These are phyloP conservation scores for Tolypocladium paradoxum DNA, from an alignment of 2,329 filamentous ascomycete species.

Conservation along the genomic window DNA sequence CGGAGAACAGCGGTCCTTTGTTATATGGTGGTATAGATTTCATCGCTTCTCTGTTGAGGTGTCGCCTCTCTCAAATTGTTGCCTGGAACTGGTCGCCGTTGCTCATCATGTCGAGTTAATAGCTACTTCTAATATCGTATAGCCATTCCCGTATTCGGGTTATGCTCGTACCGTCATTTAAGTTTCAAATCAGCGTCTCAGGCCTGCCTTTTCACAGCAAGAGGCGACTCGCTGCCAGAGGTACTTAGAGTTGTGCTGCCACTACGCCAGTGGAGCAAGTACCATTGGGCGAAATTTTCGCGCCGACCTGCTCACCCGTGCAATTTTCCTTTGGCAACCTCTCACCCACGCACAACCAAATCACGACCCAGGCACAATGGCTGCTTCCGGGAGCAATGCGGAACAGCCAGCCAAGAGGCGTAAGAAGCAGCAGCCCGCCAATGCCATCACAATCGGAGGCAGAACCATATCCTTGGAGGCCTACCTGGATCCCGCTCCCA, in stretches of 20 bases:
- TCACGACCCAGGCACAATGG: not conserved
- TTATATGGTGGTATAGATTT: no score
- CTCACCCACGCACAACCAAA: not conserved
- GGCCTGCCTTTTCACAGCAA: not conserved
- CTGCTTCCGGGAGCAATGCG: not conserved
- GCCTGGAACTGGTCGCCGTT: not conserved
- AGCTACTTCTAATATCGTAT: not conserved
- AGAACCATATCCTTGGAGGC: constrained; percentile 39
- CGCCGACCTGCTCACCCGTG: not conserved
- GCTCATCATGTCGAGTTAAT: not conserved
- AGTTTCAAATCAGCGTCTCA: not conserved
- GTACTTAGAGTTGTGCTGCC: not conserved
- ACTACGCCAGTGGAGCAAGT: not conserved
- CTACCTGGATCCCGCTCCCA: constrained; percentile 30
- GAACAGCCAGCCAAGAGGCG: constrained; percentile 25
- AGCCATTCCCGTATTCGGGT: not conserved
- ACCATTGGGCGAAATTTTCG: not conserved
- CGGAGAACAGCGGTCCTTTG: no score
- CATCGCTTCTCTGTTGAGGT: no score
- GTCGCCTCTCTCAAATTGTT: not conserved
- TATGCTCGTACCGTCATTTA: not conserved
- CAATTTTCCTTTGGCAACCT: not conserved
- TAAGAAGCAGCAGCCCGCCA: constrained; percentile 19
- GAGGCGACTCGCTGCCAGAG: not conserved
- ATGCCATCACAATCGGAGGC: constrained; percentile 34